Evolutionary conservation across 2,329 filamentous ascomycete genomes (phyloP).

Genomic region (Phaeosphaeriaceae sp.): DNA sequence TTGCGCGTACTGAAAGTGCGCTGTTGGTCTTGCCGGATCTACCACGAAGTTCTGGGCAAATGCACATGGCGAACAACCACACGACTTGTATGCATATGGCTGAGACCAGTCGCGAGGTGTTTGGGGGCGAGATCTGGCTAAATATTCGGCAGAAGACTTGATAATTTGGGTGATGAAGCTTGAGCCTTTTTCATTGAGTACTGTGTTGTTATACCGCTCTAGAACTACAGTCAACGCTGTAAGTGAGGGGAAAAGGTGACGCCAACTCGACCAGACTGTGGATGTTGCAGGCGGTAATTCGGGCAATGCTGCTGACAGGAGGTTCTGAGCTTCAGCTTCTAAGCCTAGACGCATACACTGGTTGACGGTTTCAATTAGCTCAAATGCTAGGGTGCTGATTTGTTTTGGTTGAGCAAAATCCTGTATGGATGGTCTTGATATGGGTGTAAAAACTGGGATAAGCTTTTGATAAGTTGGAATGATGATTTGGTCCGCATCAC

Average conservation of each 20-base stretch:
- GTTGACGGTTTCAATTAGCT: background rate
- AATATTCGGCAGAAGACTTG: background rate
- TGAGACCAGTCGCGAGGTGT: constrained; percentile 9
- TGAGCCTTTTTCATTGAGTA: background rate
- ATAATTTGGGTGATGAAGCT: background rate
- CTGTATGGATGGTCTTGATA: background rate
- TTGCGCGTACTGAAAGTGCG: constrained; percentile 7
- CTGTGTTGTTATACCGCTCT: background rate
- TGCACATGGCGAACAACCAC: constrained; percentile 8
- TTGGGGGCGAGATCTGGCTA: background rate
- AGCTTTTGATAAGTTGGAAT: too few species aligned
- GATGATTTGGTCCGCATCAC: too few species aligned
- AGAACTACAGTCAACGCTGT: background rate
- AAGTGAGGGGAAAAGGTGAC: background rate
- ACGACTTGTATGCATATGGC: background rate
- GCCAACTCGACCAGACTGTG: background rate
- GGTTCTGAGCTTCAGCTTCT: background rate
- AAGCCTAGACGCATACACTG: background rate
- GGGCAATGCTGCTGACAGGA: background rate
- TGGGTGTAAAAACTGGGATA: background rate
- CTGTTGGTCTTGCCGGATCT: constrained; percentile 2
- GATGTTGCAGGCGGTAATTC: background rate
- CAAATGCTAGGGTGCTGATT: background rate
- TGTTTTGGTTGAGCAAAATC: background rate
- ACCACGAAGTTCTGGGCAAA: constrained; percentile 5